These are phyloP conservation scores for Lactarius vividus DNA, from an alignment of 768 basidiomycete species.

Conservation along the genomic window DNA sequence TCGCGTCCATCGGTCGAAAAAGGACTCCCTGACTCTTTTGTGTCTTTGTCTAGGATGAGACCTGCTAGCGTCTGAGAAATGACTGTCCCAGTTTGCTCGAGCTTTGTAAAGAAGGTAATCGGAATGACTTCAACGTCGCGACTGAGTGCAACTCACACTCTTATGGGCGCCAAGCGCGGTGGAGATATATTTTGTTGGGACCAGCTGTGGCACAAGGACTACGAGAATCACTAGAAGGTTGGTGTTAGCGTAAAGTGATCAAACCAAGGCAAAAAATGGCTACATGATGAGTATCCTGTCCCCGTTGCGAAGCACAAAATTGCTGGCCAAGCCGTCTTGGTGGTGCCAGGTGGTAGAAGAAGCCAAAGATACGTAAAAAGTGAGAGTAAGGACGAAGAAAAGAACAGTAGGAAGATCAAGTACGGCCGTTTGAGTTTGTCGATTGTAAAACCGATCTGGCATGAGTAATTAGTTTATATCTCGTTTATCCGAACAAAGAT, in stretches of 20 bases:
- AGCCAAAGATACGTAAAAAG: constrained; percentile 66
- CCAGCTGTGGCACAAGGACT: constrained; percentile 69
- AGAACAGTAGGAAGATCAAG: constrained; percentile 56
- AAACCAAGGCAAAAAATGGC: constrained; percentile 29
- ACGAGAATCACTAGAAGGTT: constrained; percentile 58
- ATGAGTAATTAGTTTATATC: constrained; percentile 7
- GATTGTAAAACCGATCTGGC: constrained; percentile 62
- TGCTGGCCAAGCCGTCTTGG: constrained; percentile 57
- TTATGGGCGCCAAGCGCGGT: constrained; percentile 80
- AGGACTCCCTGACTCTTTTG: constrained; percentile 23
- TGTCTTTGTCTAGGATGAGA: constrained; percentile 54
- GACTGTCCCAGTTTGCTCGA: constrained; percentile 73
- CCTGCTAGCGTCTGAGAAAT: constrained; percentile 75
- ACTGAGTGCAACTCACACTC: constrained; percentile 47
- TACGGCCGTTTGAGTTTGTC: constrained; percentile 57
- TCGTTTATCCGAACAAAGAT: background rate
- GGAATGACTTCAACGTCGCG: background rate
- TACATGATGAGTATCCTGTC: constrained; percentile 71
- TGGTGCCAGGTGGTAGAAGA: constrained; percentile 54
- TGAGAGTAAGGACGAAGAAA: constrained; percentile 58
- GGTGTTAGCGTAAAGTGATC: background rate
- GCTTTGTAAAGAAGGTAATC: constrained; percentile 37
- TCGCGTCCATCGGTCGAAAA: constrained; percentile 33
- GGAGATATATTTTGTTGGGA: constrained; percentile 68
- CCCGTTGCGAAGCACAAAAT: constrained; percentile 62